Evolutionary conservation across 371 early-diverging fungal genomes (phyloP), one percentile per base, ranked within the genome.

Genomic region (Rhizopus microsporus): DNA sequence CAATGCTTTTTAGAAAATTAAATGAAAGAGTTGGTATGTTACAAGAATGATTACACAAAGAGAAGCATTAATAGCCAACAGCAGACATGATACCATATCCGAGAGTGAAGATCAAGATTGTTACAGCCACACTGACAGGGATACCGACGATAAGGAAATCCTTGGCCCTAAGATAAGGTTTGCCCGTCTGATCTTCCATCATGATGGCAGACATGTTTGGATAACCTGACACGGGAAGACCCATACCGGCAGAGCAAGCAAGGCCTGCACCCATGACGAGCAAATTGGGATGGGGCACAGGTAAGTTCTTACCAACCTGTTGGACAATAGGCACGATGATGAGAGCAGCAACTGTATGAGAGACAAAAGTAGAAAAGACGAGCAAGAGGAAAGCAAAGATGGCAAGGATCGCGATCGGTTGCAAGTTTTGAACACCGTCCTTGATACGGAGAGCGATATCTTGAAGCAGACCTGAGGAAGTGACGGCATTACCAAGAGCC

Each of bases 191-290:
- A 71, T 96, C 93, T 75, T 98, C 97, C 67, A 93, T 77, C 80
- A 92, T 90, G 49, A 95, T 87, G 10, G 97, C 96, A 56, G 91
- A 93, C 94, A 98, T 96, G 66, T 98, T 98, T 0, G 98, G 98
- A 74, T 94, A 96, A 0, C 94, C 93, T 3, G 89, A 93, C 4
- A 98, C 93, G 0, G 96, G 97, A 3, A 98, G 75, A 34, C 68
- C 75, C 75, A 74, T 78, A 51, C 73, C 75, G 16, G 89, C 74
- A 32, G 76, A 75, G 42, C 74, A 75, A 23, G 76, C 74, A 37
- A 76, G 68, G 56, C 74, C 74, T 35, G 79, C 76, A 10, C 80
- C 78, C 91, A 98, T 93, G n/a, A 98, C 96, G 42, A 98, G 75
- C 57, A 95, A 79, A 23, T 91, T 83, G 16, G 94, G 85, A 59